Conservation (phyloP, 352 stramenopile genomes). For the Globisporangium spiculum region DNA sequence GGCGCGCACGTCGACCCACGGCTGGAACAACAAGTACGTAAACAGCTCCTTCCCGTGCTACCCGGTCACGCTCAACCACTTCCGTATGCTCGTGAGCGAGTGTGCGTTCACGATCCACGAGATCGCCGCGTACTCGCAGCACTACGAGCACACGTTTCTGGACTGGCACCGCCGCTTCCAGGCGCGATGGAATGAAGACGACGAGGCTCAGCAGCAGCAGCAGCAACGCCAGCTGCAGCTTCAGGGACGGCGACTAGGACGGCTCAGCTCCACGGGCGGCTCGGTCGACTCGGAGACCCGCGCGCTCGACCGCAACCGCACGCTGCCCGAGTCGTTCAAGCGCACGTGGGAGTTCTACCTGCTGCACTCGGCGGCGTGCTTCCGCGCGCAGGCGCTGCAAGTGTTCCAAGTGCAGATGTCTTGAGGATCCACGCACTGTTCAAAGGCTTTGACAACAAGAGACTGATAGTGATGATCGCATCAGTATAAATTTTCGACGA, state of each 20-base stretch:
- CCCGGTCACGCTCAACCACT: conserved; percentile 44
- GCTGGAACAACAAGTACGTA: conserved; percentile 87
- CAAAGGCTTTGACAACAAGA: neutral
- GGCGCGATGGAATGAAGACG: conserved; percentile 38
- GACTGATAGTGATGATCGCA: neutral
- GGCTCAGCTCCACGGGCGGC: neutral
- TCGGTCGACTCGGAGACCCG: conserved; percentile 9
- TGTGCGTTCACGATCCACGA: conserved; percentile 66
- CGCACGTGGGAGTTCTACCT: conserved; percentile 90
- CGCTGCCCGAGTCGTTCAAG: conserved; percentile 73
- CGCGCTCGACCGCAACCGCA: conserved; percentile 19
- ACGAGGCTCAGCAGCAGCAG: conserved; percentile 8
- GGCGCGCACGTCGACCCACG: conserved; percentile 63
- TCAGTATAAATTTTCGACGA: neutral
- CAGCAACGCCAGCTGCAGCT: conserved; percentile 5
- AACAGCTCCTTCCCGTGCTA: conserved; percentile 60
- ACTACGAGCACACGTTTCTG: conserved; percentile 84
- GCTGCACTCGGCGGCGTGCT: conserved; percentile 83
- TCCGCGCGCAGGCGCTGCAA: conserved; percentile 65
- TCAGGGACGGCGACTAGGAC: conserved; percentile 15
- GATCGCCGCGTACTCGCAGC: conserved; percentile 61
- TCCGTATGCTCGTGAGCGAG: conserved; percentile 41
- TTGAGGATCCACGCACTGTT: conserved; percentile 16
- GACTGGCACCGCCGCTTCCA: conserved; percentile 85
- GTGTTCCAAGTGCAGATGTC: conserved; percentile 64